Base-by-base conservation (phyloP, 352 stramenopile genomes). In the Phytophthora cryptogea region DNA sequence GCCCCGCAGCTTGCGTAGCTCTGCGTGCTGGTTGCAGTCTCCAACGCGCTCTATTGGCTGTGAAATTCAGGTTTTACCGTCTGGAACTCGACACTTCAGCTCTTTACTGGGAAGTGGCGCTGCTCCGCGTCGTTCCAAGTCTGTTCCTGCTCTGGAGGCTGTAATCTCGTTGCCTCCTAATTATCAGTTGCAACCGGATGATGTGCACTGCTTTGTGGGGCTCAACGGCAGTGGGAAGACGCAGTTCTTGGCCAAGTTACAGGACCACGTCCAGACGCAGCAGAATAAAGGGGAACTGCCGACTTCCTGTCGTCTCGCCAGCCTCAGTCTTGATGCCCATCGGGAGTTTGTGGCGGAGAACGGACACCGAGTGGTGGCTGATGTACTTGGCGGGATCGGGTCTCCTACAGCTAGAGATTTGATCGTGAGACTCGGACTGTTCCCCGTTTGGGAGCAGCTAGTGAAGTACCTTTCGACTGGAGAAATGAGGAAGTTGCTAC, bases 341-440 rank as follows among this genome's bases (percentile, higher is more conserved):
- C 70, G 82, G 26, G 70, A 83, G 50, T 87, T 98, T 27, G 72
- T 97, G 9, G 54, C 68, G 9, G 23, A 79, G 20, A 61, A 90
- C 55, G 75, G 83, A 27, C 54, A 83, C 4, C 63, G 67, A n/a
- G 69, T 86, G 17, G 76, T 92, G 7, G 73, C 73, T 0, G 70
- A 95, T 63, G 60, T 93, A 53, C 62, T 94, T 53, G 77, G 89
- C 37, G 70, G 87, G 49, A 63, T 93, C 63, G 61, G 83, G 46
- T 83, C 84, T 26, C 66, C 77, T 59, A 67, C 81, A 8, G 89
- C 92, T 5, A 73, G 94, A 44, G 94, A 97, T 58, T 61, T 98
- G 11, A 87, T 96, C 17, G 90, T 98, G 16, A 72, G 90, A n/a
- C 81, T 98, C 30, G 94, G 94, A 11, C 71, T 98, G n/a, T 97